Base-by-base conservation (phyloP, 2,329 filamentous ascomycete genomes). In the Botryotinia calthae region DNA sequence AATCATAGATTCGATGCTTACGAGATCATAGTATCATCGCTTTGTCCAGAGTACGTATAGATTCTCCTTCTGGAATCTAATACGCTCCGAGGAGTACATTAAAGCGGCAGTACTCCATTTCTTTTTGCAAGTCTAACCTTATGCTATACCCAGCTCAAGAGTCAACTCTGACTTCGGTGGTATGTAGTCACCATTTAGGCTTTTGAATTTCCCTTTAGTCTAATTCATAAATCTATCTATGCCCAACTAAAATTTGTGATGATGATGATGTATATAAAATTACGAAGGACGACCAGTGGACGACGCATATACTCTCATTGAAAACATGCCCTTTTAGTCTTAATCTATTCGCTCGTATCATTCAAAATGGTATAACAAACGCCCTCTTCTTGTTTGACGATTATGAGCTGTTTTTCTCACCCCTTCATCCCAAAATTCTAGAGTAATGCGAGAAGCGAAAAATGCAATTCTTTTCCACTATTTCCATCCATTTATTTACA, bases 361-460 rank as follows among this genome's bases (percentile, higher is more conserved):
- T 56, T 4, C 51, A 28, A 28, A 56, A 9, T 18, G n/a, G 51
- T 28, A 56, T 7, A 28, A 16, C 25, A n/a, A n/a, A 54, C 16
- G 48, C 48, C 48, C 25, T n/a, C 25, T 54, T n/a, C 48, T 16
- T 16, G 48, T 54, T 14, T 54, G 48, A n/a, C 48, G 18, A 28
- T 31, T 25, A 9, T 28, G n/a, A 56, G 18, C 51, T 16, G 44
- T 42, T n/a, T 42, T 28, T 40, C 37, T 20, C 59, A 12, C 59
- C 61, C 61, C 61, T 63, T 63, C 61, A 63, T 63, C 28, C 61
- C 61, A 63, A 63, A 37, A 28, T 44, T 28, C 44, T 28, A n/a
- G 16, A 20, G n/a, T 31, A 20, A 63, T 63, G 37, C n/a, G 51
- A 56, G 25, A 42, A 63, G 61, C 42, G 28, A 48, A 28, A 51